Evolutionary conservation across 305 asterid species (phyloP).

Genomic region (Fraxinus latifolia): DNA sequence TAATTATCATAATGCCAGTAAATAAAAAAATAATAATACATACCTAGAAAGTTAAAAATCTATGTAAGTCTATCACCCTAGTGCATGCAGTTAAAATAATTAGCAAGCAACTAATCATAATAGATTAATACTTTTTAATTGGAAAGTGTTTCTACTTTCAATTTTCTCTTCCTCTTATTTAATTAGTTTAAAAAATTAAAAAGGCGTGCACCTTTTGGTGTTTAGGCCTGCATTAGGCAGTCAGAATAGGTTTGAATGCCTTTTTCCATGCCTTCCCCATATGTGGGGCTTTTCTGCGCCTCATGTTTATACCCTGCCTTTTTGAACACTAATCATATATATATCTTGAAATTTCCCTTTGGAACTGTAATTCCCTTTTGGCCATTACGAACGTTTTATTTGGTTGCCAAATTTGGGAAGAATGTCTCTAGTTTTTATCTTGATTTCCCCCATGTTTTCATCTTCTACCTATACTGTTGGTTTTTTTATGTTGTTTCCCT

Average conservation of each 20-base stretch:
- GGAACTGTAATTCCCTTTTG: not conserved
- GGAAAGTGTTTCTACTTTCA: not conserved
- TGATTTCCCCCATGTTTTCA: not conserved
- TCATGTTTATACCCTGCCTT: not conserved
- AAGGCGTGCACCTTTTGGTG: not conserved
- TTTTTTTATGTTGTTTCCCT: not conserved
- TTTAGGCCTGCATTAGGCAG: not conserved
- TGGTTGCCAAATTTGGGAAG: not conserved
- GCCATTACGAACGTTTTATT: not conserved
- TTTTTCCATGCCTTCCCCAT: not conserved
- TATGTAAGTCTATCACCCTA: not conserved
- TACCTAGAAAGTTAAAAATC: not conserved
- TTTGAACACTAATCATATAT: not conserved
- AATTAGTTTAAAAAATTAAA: not conserved
- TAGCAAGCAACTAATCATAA: not conserved
- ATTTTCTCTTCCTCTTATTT: not conserved
- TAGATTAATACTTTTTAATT: not conserved
- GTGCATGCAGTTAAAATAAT: not conserved
- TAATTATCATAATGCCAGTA: not conserved
- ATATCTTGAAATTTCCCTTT: not conserved
- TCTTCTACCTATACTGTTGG: not conserved
- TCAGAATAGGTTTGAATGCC: not conserved
- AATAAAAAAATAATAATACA: not conserved
- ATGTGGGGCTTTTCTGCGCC: not conserved
- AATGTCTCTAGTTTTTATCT: not conserved